phyloP scores from a whole-genome alignment of 2,329 filamentous ascomycete genomes.

The Fusarium musae region DNA sequence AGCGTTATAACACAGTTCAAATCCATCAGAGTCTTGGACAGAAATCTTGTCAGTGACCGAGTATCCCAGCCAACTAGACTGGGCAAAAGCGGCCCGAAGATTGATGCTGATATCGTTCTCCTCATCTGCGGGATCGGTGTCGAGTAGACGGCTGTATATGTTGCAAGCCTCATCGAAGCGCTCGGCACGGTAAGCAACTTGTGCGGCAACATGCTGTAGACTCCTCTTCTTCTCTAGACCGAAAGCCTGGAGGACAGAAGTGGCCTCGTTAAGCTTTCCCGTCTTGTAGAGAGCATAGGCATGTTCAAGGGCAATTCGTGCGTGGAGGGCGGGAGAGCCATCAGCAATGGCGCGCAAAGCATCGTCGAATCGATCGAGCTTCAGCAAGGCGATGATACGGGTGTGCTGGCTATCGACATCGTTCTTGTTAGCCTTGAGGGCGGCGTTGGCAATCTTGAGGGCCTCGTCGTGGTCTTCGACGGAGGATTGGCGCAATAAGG shows the following conservation, averaged over 20 bases:
- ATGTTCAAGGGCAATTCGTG: conserved; percentile 73
- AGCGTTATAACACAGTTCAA: conserved; percentile 85
- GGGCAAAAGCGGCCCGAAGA: conserved; percentile 75
- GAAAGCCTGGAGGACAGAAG: conserved; percentile 53
- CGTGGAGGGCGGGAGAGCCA: conserved; percentile 69
- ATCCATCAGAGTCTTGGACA: conserved; percentile 74
- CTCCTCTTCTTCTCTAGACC: conserved; percentile 47
- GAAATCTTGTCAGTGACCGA: conserved; percentile 56
- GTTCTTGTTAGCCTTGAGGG: conserved; percentile 69
- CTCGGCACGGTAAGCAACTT: conserved; percentile 79
- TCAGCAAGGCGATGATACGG: conserved; percentile 79
- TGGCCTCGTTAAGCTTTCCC: conserved; percentile 75
- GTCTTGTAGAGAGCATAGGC: conserved; percentile 88
- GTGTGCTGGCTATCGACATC: conserved; percentile 73
- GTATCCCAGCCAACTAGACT: conserved; percentile 75
- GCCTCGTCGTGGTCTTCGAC: conserved; percentile 80
- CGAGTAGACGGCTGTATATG: conserved; percentile 70
- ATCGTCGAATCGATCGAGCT: conserved; percentile 85
- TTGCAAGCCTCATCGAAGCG: conserved; percentile 73
- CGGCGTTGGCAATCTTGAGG: conserved; percentile 71
- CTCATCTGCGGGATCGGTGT: conserved; percentile 64
- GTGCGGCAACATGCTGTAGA: conserved; percentile 68
- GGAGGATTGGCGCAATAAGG: conserved; percentile 64
- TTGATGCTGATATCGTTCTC: conserved; percentile 83
- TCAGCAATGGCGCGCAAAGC: conserved; percentile 75